Evolutionary conservation across 768 basidiomycete genomes (phyloP).

Genomic region (Postia placenta): DNA sequence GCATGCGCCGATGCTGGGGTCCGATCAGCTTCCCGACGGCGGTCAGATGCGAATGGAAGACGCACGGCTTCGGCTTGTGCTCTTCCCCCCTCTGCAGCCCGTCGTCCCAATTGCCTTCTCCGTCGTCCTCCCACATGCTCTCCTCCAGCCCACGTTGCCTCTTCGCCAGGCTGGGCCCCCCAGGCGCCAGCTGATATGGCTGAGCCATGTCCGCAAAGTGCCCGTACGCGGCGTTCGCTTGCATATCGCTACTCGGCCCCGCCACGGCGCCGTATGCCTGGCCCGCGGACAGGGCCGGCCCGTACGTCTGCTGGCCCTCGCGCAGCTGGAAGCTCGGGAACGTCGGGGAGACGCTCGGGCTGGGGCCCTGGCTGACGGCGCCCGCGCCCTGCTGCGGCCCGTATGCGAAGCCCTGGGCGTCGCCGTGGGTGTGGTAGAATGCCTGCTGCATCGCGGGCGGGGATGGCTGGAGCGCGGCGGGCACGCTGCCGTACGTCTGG

Average conservation of each 20-base stretch:
- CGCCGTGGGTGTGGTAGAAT: neutral
- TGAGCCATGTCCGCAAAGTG: neutral
- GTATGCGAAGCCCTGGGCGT: neutral
- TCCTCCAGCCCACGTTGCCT: constrained; percentile 14
- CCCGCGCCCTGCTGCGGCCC: neutral
- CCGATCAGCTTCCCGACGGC: neutral
- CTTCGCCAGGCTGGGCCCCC: constrained; percentile 9
- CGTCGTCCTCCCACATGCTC: constrained; percentile 5
- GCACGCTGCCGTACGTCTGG: neutral
- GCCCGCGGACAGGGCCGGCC: neutral
- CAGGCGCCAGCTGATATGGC: neutral
- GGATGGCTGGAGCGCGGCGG: neutral
- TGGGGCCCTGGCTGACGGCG: neutral
- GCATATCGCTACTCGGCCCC: neutral
- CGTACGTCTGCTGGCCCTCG: neutral
- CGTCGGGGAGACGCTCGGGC: neutral
- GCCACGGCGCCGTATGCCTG: neutral
- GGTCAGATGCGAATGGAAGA: neutral
- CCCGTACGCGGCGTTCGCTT: neutral
- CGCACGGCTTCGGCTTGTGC: constrained; percentile 15
- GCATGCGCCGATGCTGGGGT: constrained; percentile 46
- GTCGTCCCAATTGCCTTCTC: constrained; percentile 6
- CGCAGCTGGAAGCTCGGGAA: neutral
- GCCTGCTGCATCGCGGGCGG: neutral
- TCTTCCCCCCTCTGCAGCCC: neutral